Evolutionary conservation across 2,329 filamentous ascomycete genomes (phyloP).

Genomic region (Fusarium drepaniforme): DNA sequence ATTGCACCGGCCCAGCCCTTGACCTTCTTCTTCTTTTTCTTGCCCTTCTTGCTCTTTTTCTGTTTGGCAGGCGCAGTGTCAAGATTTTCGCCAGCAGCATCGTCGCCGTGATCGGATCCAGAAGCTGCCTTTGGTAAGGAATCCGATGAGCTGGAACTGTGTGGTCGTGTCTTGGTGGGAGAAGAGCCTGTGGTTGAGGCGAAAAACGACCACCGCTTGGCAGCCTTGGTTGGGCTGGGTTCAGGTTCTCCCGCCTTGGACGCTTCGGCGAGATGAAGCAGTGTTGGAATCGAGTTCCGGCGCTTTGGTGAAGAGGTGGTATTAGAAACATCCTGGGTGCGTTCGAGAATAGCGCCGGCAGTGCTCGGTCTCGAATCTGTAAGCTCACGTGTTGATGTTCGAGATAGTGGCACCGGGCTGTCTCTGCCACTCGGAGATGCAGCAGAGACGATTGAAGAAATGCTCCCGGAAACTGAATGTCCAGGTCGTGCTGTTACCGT

Average conservation of each 20-base stretch:
- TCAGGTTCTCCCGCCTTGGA: conserved; percentile 51
- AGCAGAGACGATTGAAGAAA: conserved; percentile 80
- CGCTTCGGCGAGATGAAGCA: conserved; percentile 57
- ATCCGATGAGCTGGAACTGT: conserved; percentile 61
- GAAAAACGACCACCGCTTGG: conserved; percentile 73
- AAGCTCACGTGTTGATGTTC: conserved; percentile 56
- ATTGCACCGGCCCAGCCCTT: conserved; percentile 79
- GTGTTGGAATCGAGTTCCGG: conserved; percentile 70
- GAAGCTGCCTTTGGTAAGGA: conserved; percentile 48
- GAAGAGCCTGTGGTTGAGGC: conserved; percentile 60
- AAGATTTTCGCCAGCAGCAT: conserved; percentile 41
- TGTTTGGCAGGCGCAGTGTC: conserved; percentile 35
- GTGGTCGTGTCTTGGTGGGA: conserved; percentile 60
- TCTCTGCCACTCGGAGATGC: conserved; percentile 58
- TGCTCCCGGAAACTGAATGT: conserved; percentile 82
- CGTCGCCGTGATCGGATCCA: conserved; percentile 53
- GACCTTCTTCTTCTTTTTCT: conserved; percentile 73
- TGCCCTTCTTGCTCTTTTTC: conserved; percentile 52
- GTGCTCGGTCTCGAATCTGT: conserved; percentile 73
- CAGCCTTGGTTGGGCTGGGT: conserved; percentile 63
- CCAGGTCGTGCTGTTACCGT: conserved; percentile 77
- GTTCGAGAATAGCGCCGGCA: conserved; percentile 77
- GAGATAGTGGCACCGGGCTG: conserved; percentile 52
- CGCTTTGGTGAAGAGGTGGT: conserved; percentile 57
- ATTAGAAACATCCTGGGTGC: conserved; percentile 44